Conservation (phyloP, 2,329 filamentous ascomycete species). For the Alternaria triticina region DNA sequence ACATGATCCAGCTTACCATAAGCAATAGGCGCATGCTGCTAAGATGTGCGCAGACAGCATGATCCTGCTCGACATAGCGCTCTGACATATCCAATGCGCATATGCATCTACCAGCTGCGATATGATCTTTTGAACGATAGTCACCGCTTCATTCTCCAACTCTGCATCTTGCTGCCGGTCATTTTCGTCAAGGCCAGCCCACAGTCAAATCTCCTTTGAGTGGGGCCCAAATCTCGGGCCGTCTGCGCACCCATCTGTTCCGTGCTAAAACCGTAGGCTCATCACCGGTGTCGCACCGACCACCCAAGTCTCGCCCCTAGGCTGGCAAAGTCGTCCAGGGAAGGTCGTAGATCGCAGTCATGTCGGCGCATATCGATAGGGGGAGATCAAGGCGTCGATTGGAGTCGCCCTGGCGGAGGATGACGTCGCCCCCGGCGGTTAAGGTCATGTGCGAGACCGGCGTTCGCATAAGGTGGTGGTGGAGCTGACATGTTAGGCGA, state of each 20-base stretch:
- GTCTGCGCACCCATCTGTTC: constrained; percentile 9
- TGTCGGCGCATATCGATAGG: constrained; percentile 5
- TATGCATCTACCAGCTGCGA: neutral
- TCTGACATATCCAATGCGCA: neutral
- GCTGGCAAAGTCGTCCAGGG: neutral
- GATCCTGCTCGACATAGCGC: neutral
- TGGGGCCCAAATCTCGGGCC: constrained; percentile 14
- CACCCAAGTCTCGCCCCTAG: constrained; percentile 13
- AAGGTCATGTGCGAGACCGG: constrained; percentile 21
- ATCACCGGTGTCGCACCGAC: constrained; percentile 23
- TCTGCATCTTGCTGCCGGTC: neutral
- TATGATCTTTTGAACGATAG: neutral
- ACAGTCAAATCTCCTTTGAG: constrained; percentile 6
- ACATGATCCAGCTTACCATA: neutral
- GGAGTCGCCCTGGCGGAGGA: neutral
- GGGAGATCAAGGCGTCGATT: neutral
- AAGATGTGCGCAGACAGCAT: neutral
- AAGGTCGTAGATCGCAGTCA: neutral
- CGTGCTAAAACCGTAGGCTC: constrained; percentile 13
- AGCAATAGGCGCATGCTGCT: neutral
- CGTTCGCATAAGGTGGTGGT: constrained; percentile 4
- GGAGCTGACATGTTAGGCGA: neutral
- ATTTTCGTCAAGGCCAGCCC: neutral
- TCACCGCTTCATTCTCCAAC: neutral
- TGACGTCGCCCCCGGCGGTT: constrained; percentile 22